Percentiles rank a stretch among this genome's conserved stretches.
Conservation (phyloP, 495 filamentous ascomycete species). For the Penicillium macrosclerotiorum region DNA sequence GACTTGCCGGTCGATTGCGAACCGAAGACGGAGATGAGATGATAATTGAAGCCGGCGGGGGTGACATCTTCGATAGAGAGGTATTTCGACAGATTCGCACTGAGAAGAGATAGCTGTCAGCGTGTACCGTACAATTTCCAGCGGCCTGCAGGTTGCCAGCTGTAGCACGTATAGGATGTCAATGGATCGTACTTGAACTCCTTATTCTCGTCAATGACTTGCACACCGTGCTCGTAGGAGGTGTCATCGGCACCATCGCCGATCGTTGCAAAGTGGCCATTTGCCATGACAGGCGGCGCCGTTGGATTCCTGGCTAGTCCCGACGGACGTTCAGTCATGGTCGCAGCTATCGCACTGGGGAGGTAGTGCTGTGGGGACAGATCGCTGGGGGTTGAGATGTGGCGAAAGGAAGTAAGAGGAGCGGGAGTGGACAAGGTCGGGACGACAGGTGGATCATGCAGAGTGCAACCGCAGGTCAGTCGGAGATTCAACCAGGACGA, state of each 20-base stretch:
- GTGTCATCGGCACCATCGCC: conserved; percentile 62
- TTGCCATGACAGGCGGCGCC: conserved; percentile 64
- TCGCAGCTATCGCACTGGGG: conserved; percentile 11
- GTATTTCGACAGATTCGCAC: conserved; percentile 77
- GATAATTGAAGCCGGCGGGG: conserved; percentile 93
- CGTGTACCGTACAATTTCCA: not conserved
- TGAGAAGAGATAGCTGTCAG: conserved; percentile 41
- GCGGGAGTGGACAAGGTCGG: conserved; percentile 20
- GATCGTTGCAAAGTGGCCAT: conserved; percentile 84
- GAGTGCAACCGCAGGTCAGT: conserved; percentile 2
- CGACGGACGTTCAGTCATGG: conserved; percentile 31
- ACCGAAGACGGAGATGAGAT: conserved; percentile 97
- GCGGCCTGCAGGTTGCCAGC: not conserved
- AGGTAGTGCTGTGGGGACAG: conserved; percentile 23
- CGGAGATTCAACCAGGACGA: conserved; percentile 3
- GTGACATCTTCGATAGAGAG: conserved; percentile 74
- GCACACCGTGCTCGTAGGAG: conserved; percentile 87
- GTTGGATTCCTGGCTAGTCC: conserved; percentile 39
- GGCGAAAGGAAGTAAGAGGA: conserved; percentile 20
- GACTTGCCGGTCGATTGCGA: conserved; percentile 99
- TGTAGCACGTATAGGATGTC: conserved; percentile 9
- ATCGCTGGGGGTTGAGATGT: conserved; percentile 17
- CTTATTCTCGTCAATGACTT: conserved; percentile 95
- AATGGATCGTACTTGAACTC: conserved; percentile 74
- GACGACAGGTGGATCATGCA: conserved; percentile 15